Conservation (phyloP, 192 early-diverging fungal species). For the Mortierella hygrophila region DNA sequence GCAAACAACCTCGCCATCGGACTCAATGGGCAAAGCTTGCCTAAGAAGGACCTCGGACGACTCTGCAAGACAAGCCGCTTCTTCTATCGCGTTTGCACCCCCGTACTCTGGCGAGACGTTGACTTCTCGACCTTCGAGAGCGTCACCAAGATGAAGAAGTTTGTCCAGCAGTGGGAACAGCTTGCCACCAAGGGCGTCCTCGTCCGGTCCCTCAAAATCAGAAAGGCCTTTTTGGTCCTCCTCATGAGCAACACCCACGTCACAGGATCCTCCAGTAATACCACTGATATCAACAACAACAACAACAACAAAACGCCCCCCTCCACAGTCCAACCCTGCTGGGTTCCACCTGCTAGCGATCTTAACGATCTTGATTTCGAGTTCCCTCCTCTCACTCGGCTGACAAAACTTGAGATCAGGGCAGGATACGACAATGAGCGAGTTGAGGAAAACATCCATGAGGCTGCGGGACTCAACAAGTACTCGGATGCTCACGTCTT, state of each 20-base stretch:
- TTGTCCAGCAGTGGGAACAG: slow-evolving; percentile 2
- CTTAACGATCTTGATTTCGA: neutral
- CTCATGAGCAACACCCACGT: neutral
- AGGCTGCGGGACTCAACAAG: neutral
- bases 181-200: neutral
- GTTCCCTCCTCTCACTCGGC: neutral
- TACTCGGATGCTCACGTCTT: neutral
- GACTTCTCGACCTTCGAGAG: neutral
- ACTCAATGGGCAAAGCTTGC: neutral
- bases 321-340: neutral
- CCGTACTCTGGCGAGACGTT: neutral
- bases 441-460: neutral
- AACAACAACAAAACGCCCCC: neutral
- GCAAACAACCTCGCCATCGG: neutral
- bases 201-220: neutral
- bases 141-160: neutral
- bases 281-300: neutral
- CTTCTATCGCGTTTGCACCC: neutral
- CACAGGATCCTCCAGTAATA: neutral
- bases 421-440: neutral
- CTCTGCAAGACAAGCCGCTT: neutral
- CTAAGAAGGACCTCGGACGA: neutral
- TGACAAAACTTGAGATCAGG: neutral
- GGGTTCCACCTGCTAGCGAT: neutral
- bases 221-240: neutral